Evolutionary conservation across 2,329 filamentous ascomycete species (phyloP), one percentile per base, ranked within the genome.

Genomic region (Claviceps sp.): DNA sequence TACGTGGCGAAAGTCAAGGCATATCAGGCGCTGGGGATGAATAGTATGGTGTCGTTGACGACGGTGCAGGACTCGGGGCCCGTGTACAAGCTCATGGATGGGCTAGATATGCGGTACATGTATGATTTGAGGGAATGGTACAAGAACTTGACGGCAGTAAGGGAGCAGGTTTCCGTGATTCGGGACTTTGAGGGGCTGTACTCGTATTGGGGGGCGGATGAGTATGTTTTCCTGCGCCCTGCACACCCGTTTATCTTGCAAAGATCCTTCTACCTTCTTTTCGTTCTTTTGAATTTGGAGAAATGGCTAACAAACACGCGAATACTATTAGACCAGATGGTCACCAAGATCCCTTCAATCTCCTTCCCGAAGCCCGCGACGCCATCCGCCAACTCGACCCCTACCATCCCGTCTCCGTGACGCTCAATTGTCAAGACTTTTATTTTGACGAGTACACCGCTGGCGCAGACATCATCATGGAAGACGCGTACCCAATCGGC

Each of bases 341-440:
- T 19, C 70, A 71, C 62, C 71, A 76, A 52, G 72, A 81, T 57
- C 72, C 77, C 5, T 70, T 81, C 52, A 67, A 74, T 53, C 68
- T 69, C 0, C 71, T 77, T 0, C 54, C 56, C 1, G 56, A 65
- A 19, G 68, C 73, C 0, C 71, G 75, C 58, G 60, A 69, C 38
- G 59, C 70, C 5, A 71, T 81, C 59, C 69, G 69, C 53, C 54
- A 60, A 0, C 62, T 81, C 1, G 80, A 84, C 62, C 76, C 75
- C 0, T 83, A 82, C 63, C 80, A 83, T 64, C 79, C 80, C 0
- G 73, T 80, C 2, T 74, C 74, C 1, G 66, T 82, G 4, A 75
- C 74, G 1, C 70, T 84, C 45, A 83, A 82, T 65, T 83, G 80
- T 68, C 70, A 73, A 51, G 75, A 83, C 64, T 82, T 79, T 64